Base-by-base conservation (phyloP, 1,139 yeast genomes). In the Candida buenavistaensis region DNA sequence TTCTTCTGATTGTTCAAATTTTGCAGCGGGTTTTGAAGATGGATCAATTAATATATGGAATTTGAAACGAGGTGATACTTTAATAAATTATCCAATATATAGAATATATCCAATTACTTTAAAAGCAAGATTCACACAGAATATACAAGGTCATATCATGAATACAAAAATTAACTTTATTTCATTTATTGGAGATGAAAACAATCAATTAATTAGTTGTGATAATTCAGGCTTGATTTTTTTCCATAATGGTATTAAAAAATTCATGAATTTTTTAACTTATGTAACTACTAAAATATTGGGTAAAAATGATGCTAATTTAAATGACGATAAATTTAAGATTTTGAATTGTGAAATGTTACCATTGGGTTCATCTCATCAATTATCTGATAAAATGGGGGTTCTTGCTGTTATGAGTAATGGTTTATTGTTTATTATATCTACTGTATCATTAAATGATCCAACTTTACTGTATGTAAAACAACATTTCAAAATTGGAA, bases 371-470 rank as follows among this genome's bases (percentile, higher is more conserved):
- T 61, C 77, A 0, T 55, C 68, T 1, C 59, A 64, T 12, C 78
- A 75, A 38, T 53, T 72, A 4, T 68, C 79, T 3, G 89, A 82
- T 48, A 55, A 63, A 1, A 51, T 80, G 45, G 85, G 86, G 0
- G 54, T 86, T 0, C 49, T 82, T 15, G 87, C 92, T 0, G 61
- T 82, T 3, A 66, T 84, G 47, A 79, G 86, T 0, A 68, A 75
- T 0, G 64, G 61, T 34, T 59, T 69, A 4, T 47, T 86, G 32
- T 62, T 69, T 6, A 66, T 85, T 1, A 62, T 81, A 0, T 79
- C 90, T 0, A 66, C 82, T 1, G 50, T 68, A 3, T 82, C 88
- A 0, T 54, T 70, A 33, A 62, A 68, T 43, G 59, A 64, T 39
- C 51, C 57, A 2, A 48, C 51, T 28, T 65, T 65, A 28, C 32